Percentiles rank a stretch among this genome's conserved stretches.
Evolutionary conservation across 495 filamentous ascomycete species (phyloP).

Genomic region (Thozetella sp.): DNA sequence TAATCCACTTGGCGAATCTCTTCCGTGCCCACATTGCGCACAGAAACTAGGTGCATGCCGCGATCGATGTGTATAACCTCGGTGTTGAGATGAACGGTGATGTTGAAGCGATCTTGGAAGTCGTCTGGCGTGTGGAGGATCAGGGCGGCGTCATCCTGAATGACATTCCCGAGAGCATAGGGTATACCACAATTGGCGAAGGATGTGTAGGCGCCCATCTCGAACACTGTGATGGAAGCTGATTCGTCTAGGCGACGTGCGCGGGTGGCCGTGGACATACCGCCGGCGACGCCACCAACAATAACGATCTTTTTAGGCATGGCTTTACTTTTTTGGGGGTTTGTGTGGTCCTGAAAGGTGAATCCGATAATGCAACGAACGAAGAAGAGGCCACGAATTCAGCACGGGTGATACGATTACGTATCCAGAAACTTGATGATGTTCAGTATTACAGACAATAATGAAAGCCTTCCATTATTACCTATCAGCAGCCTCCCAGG

Average conservation of each 20-base stretch:
- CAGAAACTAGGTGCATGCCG: neutral
- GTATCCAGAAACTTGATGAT: too few relatives aligned
- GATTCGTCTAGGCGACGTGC: constrained; percentile 27
- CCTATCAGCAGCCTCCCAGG: too few relatives aligned
- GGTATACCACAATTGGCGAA: constrained; percentile 37
- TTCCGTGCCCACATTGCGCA: neutral
- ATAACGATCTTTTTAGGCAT: constrained; percentile 18
- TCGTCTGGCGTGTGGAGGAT: constrained; percentile 23
- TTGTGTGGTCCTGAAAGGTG: too few relatives aligned
- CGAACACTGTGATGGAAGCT: constrained; percentile 30
- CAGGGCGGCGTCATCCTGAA: constrained; percentile 17
- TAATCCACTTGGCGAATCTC: constrained; percentile 13
- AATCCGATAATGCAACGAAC: too few relatives aligned
- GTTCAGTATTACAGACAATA: too few relatives aligned
- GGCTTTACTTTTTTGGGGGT: too few relatives aligned
- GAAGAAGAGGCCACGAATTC: too few relatives aligned
- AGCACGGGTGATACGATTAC: too few relatives aligned
- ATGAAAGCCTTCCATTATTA: too few relatives aligned
- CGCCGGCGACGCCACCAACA: constrained; percentile 30
- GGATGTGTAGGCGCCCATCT: constrained; percentile 27
- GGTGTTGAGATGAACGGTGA: constrained; percentile 17
- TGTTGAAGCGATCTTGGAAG: constrained; percentile 23
- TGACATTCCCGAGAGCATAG: constrained; percentile 28
- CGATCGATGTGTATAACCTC: constrained; percentile 19
- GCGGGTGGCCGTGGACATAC: constrained; percentile 32